A percentile compares a stretch with the other conserved stretches of the same genome.
phyloP scores from a whole-genome alignment of 1,139 yeast genomes.

The Geotrichum histeridarum region DNA sequence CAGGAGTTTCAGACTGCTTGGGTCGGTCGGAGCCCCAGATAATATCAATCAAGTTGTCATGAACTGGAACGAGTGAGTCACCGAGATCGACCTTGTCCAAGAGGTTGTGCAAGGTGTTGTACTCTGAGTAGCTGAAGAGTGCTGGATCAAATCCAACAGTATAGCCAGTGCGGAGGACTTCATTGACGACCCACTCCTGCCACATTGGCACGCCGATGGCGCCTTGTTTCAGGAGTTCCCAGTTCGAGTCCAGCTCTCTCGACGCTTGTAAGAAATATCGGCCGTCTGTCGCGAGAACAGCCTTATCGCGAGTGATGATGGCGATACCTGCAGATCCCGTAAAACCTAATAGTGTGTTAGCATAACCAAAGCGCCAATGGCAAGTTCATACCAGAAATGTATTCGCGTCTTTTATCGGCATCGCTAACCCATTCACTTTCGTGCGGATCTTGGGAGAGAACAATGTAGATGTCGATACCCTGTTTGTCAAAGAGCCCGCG shows the following conservation, averaged over 20 bases:
- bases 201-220: constrained; percentile 68
- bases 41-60: constrained; percentile 64
- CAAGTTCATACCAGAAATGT: constrained; percentile 48
- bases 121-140: constrained; percentile 53
- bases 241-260: constrained; percentile 75
- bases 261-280: constrained; percentile 89
- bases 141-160: constrained; percentile 62
- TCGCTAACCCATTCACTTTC: constrained; percentile 83
- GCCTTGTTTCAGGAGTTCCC: constrained; percentile 85
- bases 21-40: constrained; percentile 60
- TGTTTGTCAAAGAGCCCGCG: constrained; percentile 61
- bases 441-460: constrained; percentile 92
- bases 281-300: constrained; percentile 89
- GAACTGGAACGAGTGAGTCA: constrained; percentile 50
- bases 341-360: constrained; percentile 38
- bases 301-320: constrained; percentile 63
- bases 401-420: constrained; percentile 77
- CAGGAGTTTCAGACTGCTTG: constrained; percentile 33
- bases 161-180: constrained; percentile 33
- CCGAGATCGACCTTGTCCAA: constrained; percentile 30
- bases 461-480: constrained; percentile 67
- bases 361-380: not conserved
- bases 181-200: constrained; percentile 72
- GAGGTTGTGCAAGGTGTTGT: constrained; percentile 37
- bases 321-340: constrained; percentile 96